Evolutionary conservation across 768 basidiomycete species (phyloP), one percentile per base, ranked within the genome.

Genomic region (Gymnopilus dilepis): DNA sequence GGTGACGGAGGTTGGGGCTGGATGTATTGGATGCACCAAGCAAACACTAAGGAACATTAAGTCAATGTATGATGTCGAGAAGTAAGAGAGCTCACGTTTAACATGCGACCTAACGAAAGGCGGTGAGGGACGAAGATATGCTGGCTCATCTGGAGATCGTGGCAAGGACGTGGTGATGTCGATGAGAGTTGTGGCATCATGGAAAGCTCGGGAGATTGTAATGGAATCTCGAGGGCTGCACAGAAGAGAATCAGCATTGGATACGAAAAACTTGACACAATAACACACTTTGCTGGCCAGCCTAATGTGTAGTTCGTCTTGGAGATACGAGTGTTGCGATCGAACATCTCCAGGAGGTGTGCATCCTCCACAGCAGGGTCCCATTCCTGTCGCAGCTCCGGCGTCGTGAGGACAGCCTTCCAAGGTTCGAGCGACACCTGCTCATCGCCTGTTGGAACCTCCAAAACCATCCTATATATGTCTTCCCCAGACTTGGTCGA

Each of bases 131-230:
- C 95, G 84, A 52, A 98, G 80, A 76, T 95, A 98, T 17, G 90
- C 87, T 6, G 95, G 95, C 72, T 97, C 95, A 65, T 97, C 94
- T 33, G 84, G 76, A 41, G 95, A 95, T 47, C 95, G 89, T 62
- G 96, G 95, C 22, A 98, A 81, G n/a, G 95, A 96, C 7, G 95
- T 96, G 2, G 95, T 89, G 61, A 98, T 88, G 74, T 95, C 91
- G 76, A 98, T 87, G 56, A 97, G 80, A 15, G 93, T 94, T 3
- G 88, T 83, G 28, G 89, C 73, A 72, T 97, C 94, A 64, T 88
- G 83, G 69, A 92, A 88, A 37, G 92, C 86, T 61, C 92, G 87
- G 45, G 94, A 92, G 67, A 99, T 96, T 15, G 94, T 97, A 42
- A 99, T 90, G 13, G 95, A 88, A 69, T 99, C 97, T 66, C 97